Evolutionary conservation across 2,329 filamentous ascomycete species (phyloP).

Genomic region (Dactylellina parvicollis): DNA sequence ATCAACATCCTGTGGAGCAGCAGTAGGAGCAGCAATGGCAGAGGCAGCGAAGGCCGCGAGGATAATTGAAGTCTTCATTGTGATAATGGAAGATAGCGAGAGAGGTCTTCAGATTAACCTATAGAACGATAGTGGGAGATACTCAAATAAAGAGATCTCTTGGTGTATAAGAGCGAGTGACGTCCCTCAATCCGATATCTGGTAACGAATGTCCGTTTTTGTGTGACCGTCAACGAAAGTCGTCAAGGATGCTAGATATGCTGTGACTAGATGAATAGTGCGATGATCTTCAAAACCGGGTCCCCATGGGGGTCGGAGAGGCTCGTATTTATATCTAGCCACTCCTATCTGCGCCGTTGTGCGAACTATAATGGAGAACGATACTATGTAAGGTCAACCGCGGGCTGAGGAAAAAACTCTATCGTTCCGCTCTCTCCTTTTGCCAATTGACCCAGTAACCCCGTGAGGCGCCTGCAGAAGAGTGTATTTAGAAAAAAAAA

Average conservation of each 20-base stretch:
- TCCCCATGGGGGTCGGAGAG: conserved; percentile 1
- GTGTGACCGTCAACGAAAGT: neutral
- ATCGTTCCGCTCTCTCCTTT: no score
- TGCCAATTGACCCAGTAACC: neutral
- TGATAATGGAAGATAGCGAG: neutral
- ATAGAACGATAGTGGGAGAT: neutral
- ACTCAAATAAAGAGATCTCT: conserved; percentile 33
- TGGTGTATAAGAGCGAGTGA: conserved; percentile 6
- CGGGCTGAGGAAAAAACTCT: no score
- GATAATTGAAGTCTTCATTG: conserved; percentile 38
- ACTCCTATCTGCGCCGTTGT: no score
- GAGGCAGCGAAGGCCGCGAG: conserved; percentile 28
- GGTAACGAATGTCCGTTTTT: conserved; percentile 19
- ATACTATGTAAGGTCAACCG: no score
- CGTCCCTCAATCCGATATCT: neutral
- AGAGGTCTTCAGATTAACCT: neutral
- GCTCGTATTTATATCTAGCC: conserved; percentile 28
- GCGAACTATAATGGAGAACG: no score
- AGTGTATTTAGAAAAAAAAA: no score
- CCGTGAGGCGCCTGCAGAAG: no score
- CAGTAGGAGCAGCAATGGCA: conserved; percentile 27
- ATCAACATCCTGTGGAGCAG: conserved; percentile 30
- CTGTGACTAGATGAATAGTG: conserved; percentile 5
- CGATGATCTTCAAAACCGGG: conserved; percentile 18
- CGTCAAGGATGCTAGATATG: neutral